Percentiles rank a stretch among this genome's conserved stretches.
Conservation (phyloP, 1,284 basidiomycete species). For the Pholiota adiposa region DNA sequence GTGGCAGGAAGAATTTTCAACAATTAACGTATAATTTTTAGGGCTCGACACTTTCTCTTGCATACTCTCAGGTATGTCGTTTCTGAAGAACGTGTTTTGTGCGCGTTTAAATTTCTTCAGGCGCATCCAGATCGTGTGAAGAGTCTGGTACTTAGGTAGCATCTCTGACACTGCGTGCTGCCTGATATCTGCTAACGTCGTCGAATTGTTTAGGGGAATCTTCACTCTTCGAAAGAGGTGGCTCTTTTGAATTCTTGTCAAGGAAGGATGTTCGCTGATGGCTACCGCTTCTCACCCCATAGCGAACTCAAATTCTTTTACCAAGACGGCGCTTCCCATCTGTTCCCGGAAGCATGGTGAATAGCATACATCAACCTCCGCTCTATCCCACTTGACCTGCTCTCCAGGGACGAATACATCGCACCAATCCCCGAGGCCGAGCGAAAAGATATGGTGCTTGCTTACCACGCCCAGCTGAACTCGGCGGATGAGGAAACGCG, state of each 20-base stretch:
- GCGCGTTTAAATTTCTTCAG: conserved; percentile 36
- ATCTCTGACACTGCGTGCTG: not conserved
- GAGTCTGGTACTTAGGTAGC: conserved; percentile 80
- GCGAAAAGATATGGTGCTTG: conserved; percentile 78
- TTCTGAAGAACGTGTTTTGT: not conserved
- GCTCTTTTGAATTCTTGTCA: not conserved
- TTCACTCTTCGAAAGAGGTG: conserved; percentile 84
- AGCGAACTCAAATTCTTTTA: conserved; percentile 94
- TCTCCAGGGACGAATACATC: conserved; percentile 77
- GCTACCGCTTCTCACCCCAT: not conserved
- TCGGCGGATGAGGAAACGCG: conserved; percentile 72
- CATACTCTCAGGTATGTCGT: conserved; percentile 76
- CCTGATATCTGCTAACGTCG: not conserved
- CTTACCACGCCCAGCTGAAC: conserved; percentile 86
- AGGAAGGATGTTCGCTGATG: not conserved
- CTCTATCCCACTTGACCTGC: conserved; percentile 6
- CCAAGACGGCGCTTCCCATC: conserved; percentile 78
- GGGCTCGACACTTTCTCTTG: conserved; percentile 91
- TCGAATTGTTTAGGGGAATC: conserved; percentile 68
- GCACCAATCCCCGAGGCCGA: conserved; percentile 82
- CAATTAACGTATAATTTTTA: conserved; percentile 32
- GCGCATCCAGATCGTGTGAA: conserved; percentile 83
- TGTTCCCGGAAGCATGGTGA: conserved; percentile 90
- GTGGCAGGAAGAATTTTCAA: no score
- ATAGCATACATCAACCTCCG: conserved; percentile 11